Evolutionary conservation across 2,329 filamentous ascomycete species (phyloP).

Genomic region (Fusarium verrucosum): DNA sequence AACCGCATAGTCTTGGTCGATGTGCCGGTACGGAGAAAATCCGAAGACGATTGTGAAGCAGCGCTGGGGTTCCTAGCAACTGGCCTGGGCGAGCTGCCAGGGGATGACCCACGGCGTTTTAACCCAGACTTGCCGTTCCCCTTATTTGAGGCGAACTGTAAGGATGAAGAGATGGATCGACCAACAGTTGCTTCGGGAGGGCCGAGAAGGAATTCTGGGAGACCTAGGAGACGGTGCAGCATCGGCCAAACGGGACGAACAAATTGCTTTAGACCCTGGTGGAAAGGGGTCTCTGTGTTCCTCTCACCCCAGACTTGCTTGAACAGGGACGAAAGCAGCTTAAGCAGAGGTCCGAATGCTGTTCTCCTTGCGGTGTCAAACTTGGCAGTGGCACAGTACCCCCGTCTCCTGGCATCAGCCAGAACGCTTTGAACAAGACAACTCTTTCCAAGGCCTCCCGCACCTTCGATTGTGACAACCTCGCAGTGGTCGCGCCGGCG

Average conservation of each 20-base stretch:
- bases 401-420: slow-evolving; percentile 66
- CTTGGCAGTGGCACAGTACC: slow-evolving; percentile 73
- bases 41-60: slow-evolving; percentile 63
- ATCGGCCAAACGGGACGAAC: slow-evolving; percentile 71
- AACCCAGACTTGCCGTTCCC: slow-evolving; percentile 45
- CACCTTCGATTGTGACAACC: slow-evolving; percentile 68
- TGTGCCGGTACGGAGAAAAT: slow-evolving; percentile 66
- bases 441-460: slow-evolving; percentile 72
- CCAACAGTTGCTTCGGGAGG: slow-evolving; percentile 52
- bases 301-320: slow-evolving; percentile 74
- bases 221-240: slow-evolving; percentile 67
- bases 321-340: slow-evolving; percentile 72
- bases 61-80: slow-evolving; percentile 50
- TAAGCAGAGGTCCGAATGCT: slow-evolving; percentile 71
- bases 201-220: slow-evolving; percentile 75
- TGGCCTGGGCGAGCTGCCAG: slow-evolving; percentile 54
- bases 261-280: slow-evolving; percentile 68
- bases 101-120: slow-evolving; percentile 61
- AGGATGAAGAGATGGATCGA: slow-evolving; percentile 52
- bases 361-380: slow-evolving; percentile 70
- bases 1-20: slow-evolving; percentile 75
- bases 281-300: slow-evolving; percentile 71
- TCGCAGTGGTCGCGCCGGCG: slow-evolving; percentile 70
- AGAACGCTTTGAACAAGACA: slow-evolving; percentile 71
- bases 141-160: slow-evolving; percentile 46